Evolutionary conservation across 163 green algal genomes (phyloP).

Genomic region (Scenedesmus sp.): DNA sequence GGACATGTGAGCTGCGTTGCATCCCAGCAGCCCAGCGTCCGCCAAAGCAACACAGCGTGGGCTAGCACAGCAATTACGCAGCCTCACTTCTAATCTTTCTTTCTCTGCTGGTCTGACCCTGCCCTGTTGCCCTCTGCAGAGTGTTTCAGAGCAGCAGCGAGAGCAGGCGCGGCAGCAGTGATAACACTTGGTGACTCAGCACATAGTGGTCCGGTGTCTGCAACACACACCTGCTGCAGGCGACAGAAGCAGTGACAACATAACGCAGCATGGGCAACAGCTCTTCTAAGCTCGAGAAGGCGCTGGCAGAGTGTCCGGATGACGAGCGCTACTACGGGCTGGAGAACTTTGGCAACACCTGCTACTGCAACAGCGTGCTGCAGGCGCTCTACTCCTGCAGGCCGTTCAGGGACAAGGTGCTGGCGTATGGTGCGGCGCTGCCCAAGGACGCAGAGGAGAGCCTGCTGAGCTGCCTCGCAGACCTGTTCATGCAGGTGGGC

Average conservation of each 20-base stretch:
- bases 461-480: constrained; percentile 92
- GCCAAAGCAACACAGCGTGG: not conserved
- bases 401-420: constrained; percentile 90
- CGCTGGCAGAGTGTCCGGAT: constrained; percentile 74
- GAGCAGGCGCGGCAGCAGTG: not conserved
- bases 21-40: too few species aligned
- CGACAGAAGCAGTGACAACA: not conserved
- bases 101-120: not conserved
- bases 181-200: not conserved
- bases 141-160: not conserved
- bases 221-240: not conserved
- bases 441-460: constrained; percentile 83
- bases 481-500: constrained; percentile 93
- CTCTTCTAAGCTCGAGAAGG: constrained; percentile 81
- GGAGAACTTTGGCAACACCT: constrained; percentile 99
- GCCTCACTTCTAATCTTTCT: not conserved
- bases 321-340: constrained; percentile 96
- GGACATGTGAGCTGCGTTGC: too few species aligned
- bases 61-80: too few species aligned
- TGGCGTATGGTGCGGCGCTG: constrained; percentile 79
- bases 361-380: constrained; percentile 98
- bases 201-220: not conserved
- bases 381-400: constrained; percentile 98
- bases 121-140: not conserved
- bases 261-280: constrained; percentile 73